Base-by-base conservation (phyloP, 2,329 filamentous ascomycete genomes). In the Monosporascus sp. region DNA sequence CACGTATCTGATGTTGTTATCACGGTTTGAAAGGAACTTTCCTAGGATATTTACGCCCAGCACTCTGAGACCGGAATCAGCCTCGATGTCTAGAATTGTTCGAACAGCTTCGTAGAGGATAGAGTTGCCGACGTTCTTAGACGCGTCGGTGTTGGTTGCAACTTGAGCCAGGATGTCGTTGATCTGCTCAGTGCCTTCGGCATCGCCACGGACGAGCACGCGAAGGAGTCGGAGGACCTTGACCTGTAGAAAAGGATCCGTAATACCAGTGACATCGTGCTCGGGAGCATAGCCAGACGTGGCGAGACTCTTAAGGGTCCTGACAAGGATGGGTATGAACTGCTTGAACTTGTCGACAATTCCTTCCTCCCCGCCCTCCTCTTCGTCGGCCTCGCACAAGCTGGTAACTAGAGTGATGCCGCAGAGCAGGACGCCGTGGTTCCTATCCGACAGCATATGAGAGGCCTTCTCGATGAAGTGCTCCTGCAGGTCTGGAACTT, bases 1-100 rank as follows among this genome's bases (percentile, higher is more conserved):
- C 50, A 99, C 94, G 67, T 99, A 99, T 71, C 94, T 88, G 65
- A 99, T 99, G 69, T 99, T 99, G 78, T 99, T 99, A 73, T 99
- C 94, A 63, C 93, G 87, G 76, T 99, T 99, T n/a, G 92, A 87
- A 57, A 99, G 75, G 74, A 99, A 99, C 70, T 97, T 99, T 69
- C 95, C 94, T 24, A 99, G 83, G 60, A 99, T 99, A 69, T 99
- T 99, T 63, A 99, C 94, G 65, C 94, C 94, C 26, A 99, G 80
- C 22, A 99, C 94, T 49, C 95, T 82, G 58, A 99, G 76, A 37
- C 94, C 93, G 9, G 94, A 96, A 68, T 99, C 95, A 22, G 94
- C 95, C 72, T 99, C 94, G 51, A 99, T 97, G 62, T 99, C 94
- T 48, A 99, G 84, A 61, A 99, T 99, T 0, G 94, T 99, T 44